Evolutionary conservation across 306 rosid species (phyloP), one percentile per base, ranked within the genome.

Genomic region (Cucumis hystrix): DNA sequence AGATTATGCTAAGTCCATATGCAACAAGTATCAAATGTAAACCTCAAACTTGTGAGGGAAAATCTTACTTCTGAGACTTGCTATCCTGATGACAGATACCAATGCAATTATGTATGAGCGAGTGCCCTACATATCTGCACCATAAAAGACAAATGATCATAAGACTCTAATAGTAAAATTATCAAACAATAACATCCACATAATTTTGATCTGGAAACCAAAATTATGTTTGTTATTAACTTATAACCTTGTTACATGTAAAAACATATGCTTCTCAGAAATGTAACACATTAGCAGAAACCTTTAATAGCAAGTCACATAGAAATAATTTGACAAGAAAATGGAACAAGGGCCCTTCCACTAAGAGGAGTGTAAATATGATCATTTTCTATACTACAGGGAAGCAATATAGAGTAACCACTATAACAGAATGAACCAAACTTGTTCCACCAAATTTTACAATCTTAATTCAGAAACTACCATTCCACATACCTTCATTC

Each of bases 41-140:
- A 52, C 62, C 61, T 37, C 35, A 52, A 49, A 28, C 67, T 78
- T 28, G 17, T 4, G 33, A 71, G 60, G 28, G 69, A 45, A 20
- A 64, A 72, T 82, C 92, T 92, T 88, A 95, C 98, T 95, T 95
- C 82, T 95, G 98, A 82, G 98, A 97, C 84, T 95, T 95, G 91
- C 92, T 95, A 84, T 95, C 98, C 47, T 97, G 98, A 73, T 95
- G 98, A 81, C 98, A 95, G 77, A 95, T 95, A 52, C 96, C 96
- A 68, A 95, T 89, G 86, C 97, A 89, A 72, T 95, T 95, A 86
- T 95, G 98, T 82, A 95, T 88, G 78, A 57, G 98, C 97, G 83
- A 95, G 93, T 47, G 97, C 98, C 85, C 98, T 87, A 85, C 98
- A 95, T 58, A 95, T 92, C 98, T 95, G 96, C 86, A 89, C 55